Base-by-base conservation (phyloP, 2,329 filamentous ascomycete genomes). In the Colletotrichum spinosum region DNA sequence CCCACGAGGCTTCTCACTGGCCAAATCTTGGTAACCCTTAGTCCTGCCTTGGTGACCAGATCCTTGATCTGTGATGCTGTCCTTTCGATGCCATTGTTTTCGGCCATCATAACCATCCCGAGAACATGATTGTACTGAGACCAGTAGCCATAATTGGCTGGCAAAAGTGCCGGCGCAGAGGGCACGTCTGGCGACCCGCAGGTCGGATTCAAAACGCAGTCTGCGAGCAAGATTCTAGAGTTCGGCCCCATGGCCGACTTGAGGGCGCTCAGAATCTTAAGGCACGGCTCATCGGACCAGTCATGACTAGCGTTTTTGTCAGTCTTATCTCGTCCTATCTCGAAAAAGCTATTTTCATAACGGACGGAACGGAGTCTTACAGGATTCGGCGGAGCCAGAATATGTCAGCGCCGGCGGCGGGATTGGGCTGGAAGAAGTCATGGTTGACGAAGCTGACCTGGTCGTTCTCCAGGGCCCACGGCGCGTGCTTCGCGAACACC, bases 121-220 rank as follows among this genome's bases (percentile, higher is more conserved):
- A 75, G 72, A 48, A 71, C 68, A 46, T 77, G 75, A 3, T 69
- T 73, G 50, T 74, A 77, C 6, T 75, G 67, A 13, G 70, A 70
- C 61, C 72, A 74, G 58, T 76, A 76, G 5, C 76, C 75, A 57
- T 71, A 77, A 52, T 78, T 78, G 6, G 74, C 74, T 7, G 74
- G 75, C n/a, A 78, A 65, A 1, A 75, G 71, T 8, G 51, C 55
- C 1, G 76, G 76, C 4, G 76, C 76, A 3, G 72, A 54, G 0
- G 65, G 55, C n/a, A 77, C 60, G 48, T 75, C 72, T 2, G 63
- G 51, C 41, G 65, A 71, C 3, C 76, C 76, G 5, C 63, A 55
- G 2, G 76, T 76, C 5, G 74, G 76, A 55, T 77, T 78, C 74
- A 77, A 77, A 11, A 78, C 76, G 58, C 76, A 75, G 44, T 77